These are phyloP conservation scores for Petasospora fabianii DNA, from an alignment of 1,139 yeast species.

Conservation along the genomic window DNA sequence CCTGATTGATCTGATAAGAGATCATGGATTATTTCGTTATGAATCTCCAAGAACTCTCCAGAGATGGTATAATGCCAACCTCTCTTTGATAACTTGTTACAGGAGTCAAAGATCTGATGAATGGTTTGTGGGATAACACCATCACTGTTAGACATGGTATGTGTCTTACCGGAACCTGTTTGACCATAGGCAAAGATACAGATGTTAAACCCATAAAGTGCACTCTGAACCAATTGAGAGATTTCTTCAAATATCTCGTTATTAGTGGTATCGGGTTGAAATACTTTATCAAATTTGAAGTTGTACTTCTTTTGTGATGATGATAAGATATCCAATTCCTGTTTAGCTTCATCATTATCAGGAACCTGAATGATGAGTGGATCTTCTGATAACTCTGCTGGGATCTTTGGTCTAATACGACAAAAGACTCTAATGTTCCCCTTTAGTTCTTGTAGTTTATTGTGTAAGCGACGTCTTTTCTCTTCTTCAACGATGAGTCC, in stretches of 20 bases:
- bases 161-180: constrained; percentile 95
- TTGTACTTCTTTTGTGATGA: constrained; percentile 30
- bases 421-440: constrained; percentile 94
- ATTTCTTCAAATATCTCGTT: constrained; percentile 73
- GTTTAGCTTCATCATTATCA: constrained; percentile 51
- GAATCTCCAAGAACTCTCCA: constrained; percentile 87
- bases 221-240: constrained; percentile 83
- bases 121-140: constrained; percentile 87
- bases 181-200: constrained; percentile 98
- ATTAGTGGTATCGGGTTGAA: constrained; percentile 53
- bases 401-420: constrained; percentile 63
- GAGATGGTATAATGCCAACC: constrained; percentile 66
- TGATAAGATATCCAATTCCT: constrained; percentile 40
- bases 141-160: constrained; percentile 74
- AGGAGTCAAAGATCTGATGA: constrained; percentile 63
- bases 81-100: constrained; percentile 40
- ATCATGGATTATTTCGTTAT: constrained; percentile 79
- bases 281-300: constrained; percentile 79
- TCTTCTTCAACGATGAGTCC: constrained; percentile 45
- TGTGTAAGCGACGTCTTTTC: constrained; percentile 64
- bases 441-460: constrained; percentile 75
- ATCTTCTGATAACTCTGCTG: constrained; percentile 27
- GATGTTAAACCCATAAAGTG: constrained; percentile 86
- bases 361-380: constrained; percentile 43
- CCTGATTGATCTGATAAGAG: constrained; percentile 35